These are phyloP conservation scores for Blastobotrys robertii DNA, from an alignment of 805 yeast species.

Conservation along the genomic window DNA sequence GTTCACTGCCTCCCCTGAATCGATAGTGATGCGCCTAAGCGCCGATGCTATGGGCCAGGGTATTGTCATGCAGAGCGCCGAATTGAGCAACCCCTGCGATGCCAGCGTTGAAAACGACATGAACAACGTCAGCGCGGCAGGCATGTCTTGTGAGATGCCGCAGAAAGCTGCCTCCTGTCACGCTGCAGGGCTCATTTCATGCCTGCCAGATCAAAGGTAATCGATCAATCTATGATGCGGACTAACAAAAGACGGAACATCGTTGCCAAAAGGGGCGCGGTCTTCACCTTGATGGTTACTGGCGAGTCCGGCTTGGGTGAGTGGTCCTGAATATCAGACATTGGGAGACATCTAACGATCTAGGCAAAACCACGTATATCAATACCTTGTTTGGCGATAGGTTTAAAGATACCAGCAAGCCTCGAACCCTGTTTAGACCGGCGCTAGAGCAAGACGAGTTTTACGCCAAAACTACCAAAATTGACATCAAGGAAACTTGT, in stretches of 20 bases:
- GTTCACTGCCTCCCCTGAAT: too few species aligned
- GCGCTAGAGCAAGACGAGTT: not conserved
- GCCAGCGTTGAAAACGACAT: too few species aligned
- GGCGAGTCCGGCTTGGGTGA: constrained; percentile 92
- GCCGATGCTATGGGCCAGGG: too few species aligned
- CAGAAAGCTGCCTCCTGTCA: too few species aligned
- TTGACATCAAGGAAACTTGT: constrained; percentile 51
- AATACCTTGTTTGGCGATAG: constrained; percentile 57
- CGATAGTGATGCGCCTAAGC: too few species aligned
- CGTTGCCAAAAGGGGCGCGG: constrained; percentile 47
- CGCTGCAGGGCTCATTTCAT: not conserved
- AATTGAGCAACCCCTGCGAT: too few species aligned
- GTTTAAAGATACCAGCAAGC: constrained; percentile 39
- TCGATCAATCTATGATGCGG: not conserved
- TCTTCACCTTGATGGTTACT: constrained; percentile 56
- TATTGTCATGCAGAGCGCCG: too few species aligned
- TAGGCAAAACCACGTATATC: constrained; percentile 78
- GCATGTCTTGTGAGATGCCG: too few species aligned
- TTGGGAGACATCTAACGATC: too few species aligned
- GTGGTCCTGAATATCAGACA: not conserved
- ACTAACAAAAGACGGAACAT: constrained; percentile 32
- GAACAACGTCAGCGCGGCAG: too few species aligned
- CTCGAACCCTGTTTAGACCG: constrained; percentile 2
- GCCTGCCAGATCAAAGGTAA: constrained; percentile 1
- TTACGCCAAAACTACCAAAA: constrained; percentile 50